Conservation (phyloP, 192 early-diverging fungal genomes). For the Dispira simplex region DNA sequence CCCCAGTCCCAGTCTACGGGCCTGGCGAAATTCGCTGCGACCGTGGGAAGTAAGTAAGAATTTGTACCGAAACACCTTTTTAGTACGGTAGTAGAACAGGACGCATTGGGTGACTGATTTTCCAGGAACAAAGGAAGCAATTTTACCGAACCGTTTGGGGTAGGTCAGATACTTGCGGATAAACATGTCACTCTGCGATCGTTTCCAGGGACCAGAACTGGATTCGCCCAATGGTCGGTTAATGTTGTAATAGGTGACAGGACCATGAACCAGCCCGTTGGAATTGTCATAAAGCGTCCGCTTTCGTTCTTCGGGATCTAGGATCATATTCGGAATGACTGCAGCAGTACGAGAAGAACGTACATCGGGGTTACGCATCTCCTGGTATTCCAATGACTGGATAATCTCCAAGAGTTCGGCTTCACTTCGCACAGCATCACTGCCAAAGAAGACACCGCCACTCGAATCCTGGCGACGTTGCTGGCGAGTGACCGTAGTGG, state of each 20-base stretch:
- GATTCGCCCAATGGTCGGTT: slow-evolving; percentile 16
- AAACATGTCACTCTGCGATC: slow-evolving; percentile 41
- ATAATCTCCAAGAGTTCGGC: slow-evolving; percentile 65
- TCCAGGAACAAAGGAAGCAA: slow-evolving; percentile 39
- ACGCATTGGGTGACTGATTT: slow-evolving; percentile 58
- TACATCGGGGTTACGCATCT: slow-evolving; percentile 52
- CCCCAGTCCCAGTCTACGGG: slow-evolving; percentile 2
- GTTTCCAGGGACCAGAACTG: slow-evolving; percentile 14
- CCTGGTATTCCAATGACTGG: slow-evolving; percentile 47
- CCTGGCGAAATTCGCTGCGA: slow-evolving; percentile 8
- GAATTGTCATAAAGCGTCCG: slow-evolving; percentile 37
- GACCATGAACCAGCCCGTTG: slow-evolving; percentile 39
- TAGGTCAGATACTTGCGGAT: slow-evolving; percentile 43
- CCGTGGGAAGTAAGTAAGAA: slow-evolving; percentile 19
- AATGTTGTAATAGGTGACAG: slow-evolving; percentile 41
- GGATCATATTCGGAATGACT: slow-evolving; percentile 53
- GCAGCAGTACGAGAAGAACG: slow-evolving; percentile 57
- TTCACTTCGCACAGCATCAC: slow-evolving; percentile 60
- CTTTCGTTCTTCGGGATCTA: slow-evolving; percentile 36
- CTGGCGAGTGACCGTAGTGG: background rate
- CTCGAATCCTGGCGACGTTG: background rate
- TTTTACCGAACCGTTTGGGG: slow-evolving; percentile 64
- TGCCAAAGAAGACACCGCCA: slow-evolving; percentile 24
- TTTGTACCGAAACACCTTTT: slow-evolving; percentile 57
- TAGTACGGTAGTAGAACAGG: slow-evolving; percentile 62